Evolutionary conservation across 176 grass and related monocot species (phyloP).

Genomic region (Typha latifolia): DNA sequence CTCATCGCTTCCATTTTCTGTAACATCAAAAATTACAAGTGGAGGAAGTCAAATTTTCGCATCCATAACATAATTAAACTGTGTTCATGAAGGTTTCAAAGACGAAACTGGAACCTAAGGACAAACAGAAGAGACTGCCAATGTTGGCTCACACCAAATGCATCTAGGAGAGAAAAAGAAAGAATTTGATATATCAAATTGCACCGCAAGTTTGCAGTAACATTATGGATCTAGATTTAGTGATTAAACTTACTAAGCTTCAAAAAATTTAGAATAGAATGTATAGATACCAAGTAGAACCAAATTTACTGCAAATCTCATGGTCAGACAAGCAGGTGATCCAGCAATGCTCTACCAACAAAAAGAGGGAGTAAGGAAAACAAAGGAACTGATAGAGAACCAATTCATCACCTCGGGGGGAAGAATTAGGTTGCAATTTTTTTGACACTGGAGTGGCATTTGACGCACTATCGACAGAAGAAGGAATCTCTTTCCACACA

Average conservation of each 20-base stretch:
- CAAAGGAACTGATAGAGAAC: neutral
- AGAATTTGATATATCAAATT: too few species aligned
- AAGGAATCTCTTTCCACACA: slow-evolving; percentile 87
- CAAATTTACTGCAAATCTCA: too few species aligned
- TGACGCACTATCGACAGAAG: slow-evolving; percentile 37
- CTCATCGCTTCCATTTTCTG: slow-evolving; percentile 49
- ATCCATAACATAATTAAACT: neutral
- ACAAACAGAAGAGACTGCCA: too few species aligned
- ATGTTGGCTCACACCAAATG: too few species aligned
- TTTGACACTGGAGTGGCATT: slow-evolving; percentile 8
- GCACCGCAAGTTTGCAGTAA: too few species aligned
- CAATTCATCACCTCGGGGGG: slow-evolving; percentile 39
- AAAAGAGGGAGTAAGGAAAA: neutral
- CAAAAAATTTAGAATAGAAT: too few species aligned
- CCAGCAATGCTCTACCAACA: neutral
- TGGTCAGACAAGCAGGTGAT: neutral
- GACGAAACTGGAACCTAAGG: too few species aligned
- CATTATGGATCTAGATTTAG: too few species aligned
- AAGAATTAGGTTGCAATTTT: slow-evolving; percentile 39
- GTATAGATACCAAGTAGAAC: too few species aligned
- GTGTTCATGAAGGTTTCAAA: too few species aligned
- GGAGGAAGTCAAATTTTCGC: slow-evolving; percentile 9
- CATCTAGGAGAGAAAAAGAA: too few species aligned
- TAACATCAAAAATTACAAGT: slow-evolving; percentile 20
- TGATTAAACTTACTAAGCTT: too few species aligned